Percentiles rank a stretch among this genome's conserved stretches.
phyloP scores from a whole-genome alignment of 768 basidiomycete species.

The Mycena sanguinolenta region DNA sequence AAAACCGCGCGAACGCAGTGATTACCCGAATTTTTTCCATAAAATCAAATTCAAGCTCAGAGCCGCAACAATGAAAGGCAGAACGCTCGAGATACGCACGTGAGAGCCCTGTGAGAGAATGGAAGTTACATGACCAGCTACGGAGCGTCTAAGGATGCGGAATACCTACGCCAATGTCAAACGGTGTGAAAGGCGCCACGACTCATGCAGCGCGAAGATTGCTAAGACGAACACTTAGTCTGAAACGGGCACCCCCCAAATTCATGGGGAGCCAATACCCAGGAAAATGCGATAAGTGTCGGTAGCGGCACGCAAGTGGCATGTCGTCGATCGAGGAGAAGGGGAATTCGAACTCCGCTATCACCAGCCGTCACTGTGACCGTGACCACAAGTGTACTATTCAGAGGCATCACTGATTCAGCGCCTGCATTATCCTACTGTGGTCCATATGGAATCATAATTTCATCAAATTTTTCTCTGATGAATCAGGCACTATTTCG shows the following conservation, averaged over 20 bases:
- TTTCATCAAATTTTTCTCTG: too few species aligned
- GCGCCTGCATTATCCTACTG: too few species aligned
- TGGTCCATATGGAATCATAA: too few species aligned
- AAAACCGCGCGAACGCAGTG: neutral
- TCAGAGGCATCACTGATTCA: too few species aligned
- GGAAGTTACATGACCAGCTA: neutral
- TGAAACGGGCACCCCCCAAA: neutral
- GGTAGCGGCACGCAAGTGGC: neutral
- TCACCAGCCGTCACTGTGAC: neutral
- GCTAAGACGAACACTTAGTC: neutral
- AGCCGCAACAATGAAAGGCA: neutral
- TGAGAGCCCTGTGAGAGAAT: neutral
- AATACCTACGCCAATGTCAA: neutral
- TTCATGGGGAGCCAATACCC: neutral
- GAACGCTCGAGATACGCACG: neutral
- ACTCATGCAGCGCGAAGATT: neutral
- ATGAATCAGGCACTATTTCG: too few species aligned
- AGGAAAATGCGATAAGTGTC: too few species aligned
- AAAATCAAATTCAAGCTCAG: neutral
- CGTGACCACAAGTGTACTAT: neutral
- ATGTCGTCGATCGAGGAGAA: neutral
- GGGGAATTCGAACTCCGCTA: neutral
- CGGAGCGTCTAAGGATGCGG: neutral
- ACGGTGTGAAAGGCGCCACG: neutral
- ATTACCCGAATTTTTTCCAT: constrained; percentile 9